Evolutionary conservation across 1,284 basidiomycete species (phyloP).

Genomic region (Mycena citricolor): DNA sequence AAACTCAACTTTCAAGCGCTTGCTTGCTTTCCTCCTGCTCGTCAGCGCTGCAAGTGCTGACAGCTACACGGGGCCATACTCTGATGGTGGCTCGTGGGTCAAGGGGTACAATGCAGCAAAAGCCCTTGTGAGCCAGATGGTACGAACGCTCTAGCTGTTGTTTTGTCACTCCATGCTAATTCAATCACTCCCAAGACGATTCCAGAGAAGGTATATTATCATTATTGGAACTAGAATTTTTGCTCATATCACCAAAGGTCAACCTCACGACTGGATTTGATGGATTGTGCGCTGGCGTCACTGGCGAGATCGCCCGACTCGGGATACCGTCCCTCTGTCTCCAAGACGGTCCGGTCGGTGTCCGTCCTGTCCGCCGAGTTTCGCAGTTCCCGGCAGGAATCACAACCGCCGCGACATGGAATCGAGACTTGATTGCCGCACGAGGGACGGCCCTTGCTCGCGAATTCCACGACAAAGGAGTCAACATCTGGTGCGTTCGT

Average conservation of each 20-base stretch:
- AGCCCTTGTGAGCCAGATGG: constrained; percentile 13
- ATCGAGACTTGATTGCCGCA: constrained; percentile 32
- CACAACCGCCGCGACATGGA: constrained; percentile 40
- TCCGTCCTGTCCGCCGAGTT: constrained; percentile 35
- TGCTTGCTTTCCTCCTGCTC: no score
- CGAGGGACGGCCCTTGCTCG: constrained; percentile 57
- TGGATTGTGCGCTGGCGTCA: constrained; percentile 44
- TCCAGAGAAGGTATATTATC: constrained; percentile 7
- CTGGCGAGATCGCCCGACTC: constrained; percentile 30
- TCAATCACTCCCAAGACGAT: constrained; percentile 11
- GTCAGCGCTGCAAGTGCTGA: no score
- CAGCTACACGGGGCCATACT: background rate
- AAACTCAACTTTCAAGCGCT: no score
- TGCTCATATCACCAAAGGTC: constrained; percentile 9
- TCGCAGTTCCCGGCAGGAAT: constrained; percentile 38
- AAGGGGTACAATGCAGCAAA: constrained; percentile 8
- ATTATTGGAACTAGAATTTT: no score
- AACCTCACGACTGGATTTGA: constrained; percentile 15
- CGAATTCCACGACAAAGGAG: constrained; percentile 62
- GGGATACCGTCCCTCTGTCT: constrained; percentile 21
- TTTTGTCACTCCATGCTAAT: background rate
- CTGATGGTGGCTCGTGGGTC: constrained; percentile 10
- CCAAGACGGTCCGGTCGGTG: constrained; percentile 49
- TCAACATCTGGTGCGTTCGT: constrained; percentile 39
- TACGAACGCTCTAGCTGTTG: background rate